These are phyloP conservation scores for Lophiotrema nucula DNA, from an alignment of 495 filamentous ascomycete species.

Conservation along the genomic window DNA sequence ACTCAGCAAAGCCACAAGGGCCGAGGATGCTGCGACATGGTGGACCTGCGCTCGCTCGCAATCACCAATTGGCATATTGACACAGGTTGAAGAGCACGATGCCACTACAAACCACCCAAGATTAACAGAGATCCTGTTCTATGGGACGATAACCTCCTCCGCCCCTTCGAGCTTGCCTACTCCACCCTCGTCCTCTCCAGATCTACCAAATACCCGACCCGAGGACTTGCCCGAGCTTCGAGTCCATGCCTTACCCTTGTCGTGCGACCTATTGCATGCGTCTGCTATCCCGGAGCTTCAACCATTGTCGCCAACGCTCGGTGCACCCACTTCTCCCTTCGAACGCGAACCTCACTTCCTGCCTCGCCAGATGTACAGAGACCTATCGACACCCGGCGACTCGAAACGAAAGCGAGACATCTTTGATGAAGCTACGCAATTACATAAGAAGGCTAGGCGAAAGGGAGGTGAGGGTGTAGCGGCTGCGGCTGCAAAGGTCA, in stretches of 20 bases:
- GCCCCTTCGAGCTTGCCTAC: slow-evolving; percentile 38
- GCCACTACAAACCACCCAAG: slow-evolving; percentile 2
- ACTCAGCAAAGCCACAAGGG: slow-evolving; percentile 1
- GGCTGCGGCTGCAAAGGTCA: slow-evolving; percentile 50
- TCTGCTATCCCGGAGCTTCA: slow-evolving; percentile 12
- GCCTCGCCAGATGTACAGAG: slow-evolving; percentile 1
- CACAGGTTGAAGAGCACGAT: slow-evolving; percentile 7
- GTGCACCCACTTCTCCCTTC: not conserved
- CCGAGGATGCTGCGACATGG: slow-evolving; percentile 18
- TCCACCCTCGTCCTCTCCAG: slow-evolving; percentile 48
- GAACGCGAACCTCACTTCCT: slow-evolving; percentile 32
- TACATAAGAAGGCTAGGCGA: slow-evolving; percentile 53
- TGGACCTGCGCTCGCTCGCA: slow-evolving; percentile 27
- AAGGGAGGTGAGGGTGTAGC: slow-evolving; percentile 58
- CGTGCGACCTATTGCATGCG: slow-evolving; percentile 38
- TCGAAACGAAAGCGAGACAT: slow-evolving; percentile 57
- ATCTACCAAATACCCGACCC: slow-evolving; percentile 2
- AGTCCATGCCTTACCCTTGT: slow-evolving; percentile 45
- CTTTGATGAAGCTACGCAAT: slow-evolving; percentile 61
- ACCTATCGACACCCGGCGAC: slow-evolving; percentile 21
- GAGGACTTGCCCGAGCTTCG: slow-evolving; percentile 4
- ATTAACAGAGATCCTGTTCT: slow-evolving; percentile 57
- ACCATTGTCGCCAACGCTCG: slow-evolving; percentile 3
- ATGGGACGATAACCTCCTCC: slow-evolving; percentile 38
- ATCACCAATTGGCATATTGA: slow-evolving; percentile 33